These are phyloP conservation scores for Hymenoscyphus salicellus DNA, from an alignment of 2,329 filamentous ascomycete species.

Conservation along the genomic window DNA sequence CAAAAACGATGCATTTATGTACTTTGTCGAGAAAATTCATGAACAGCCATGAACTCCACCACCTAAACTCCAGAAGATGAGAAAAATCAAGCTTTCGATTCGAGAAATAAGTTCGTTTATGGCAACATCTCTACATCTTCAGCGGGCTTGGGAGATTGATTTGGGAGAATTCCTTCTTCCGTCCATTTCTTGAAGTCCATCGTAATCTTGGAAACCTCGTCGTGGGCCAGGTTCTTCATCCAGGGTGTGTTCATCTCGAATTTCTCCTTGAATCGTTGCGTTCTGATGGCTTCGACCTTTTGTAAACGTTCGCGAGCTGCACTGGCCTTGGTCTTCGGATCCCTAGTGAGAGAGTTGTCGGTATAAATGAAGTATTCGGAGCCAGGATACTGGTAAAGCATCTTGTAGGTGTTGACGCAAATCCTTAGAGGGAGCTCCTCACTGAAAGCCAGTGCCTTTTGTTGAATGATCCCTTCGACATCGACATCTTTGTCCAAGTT, in stretches of 20 bases:
- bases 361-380: constrained; percentile 68
- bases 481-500: constrained; percentile 64
- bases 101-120: neutral
- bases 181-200: constrained; percentile 47
- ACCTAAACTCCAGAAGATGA: constrained; percentile 1
- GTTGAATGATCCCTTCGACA: constrained; percentile 61
- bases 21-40: neutral
- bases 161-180: constrained; percentile 34
- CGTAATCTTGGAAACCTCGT: constrained; percentile 47
- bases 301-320: constrained; percentile 34
- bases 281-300: constrained; percentile 38
- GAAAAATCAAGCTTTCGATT: neutral
- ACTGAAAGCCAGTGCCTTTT: constrained; percentile 54
- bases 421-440: constrained; percentile 71
- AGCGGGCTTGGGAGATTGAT: constrained; percentile 2
- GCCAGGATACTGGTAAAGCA: constrained; percentile 70
- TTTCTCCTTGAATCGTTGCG: constrained; percentile 48
- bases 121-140: constrained; percentile 16
- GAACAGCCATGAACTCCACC: constrained; percentile 23
- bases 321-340: constrained; percentile 34
- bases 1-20: neutral
- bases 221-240: constrained; percentile 48
- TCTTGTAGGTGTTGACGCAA: constrained; percentile 74
- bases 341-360: constrained; percentile 37
- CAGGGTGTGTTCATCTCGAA: constrained; percentile 52